phyloP scores from a whole-genome alignment of 2,329 filamentous ascomycete genomes.

The Intubia oerlemansii region DNA sequence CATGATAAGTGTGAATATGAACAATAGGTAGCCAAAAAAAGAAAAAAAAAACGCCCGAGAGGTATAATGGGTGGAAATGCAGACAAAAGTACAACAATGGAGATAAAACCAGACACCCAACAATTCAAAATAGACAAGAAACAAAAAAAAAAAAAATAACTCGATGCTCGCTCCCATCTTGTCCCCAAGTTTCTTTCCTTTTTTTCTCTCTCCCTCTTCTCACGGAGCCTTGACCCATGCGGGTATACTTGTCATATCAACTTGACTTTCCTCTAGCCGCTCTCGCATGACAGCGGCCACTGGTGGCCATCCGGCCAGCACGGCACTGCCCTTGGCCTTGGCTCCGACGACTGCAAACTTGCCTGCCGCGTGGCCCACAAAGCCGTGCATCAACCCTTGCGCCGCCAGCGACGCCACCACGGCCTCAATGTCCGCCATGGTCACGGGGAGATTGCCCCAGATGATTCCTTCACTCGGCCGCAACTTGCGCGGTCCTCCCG shows the following conservation, averaged over 20 bases:
- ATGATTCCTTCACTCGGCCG: conserved; percentile 36
- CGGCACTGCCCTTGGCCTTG: conserved; percentile 38
- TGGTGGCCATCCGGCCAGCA: conserved; percentile 54
- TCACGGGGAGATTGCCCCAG: conserved; percentile 39
- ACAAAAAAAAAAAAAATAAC: neutral
- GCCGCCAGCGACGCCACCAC: conserved; percentile 56
- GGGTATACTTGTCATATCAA: conserved; percentile 22
- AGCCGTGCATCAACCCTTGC: conserved; percentile 66
- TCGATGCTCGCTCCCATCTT: too few relatives aligned
- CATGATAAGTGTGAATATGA: too few relatives aligned
- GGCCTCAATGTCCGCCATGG: conserved; percentile 49
- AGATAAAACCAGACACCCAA: too few relatives aligned
- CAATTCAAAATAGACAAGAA: conserved; percentile 3
- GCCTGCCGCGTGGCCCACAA: conserved; percentile 54
- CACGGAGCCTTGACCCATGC: conserved; percentile 13
- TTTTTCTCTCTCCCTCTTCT: too few relatives aligned
- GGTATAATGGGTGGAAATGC: too few relatives aligned
- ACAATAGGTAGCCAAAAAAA: too few relatives aligned
- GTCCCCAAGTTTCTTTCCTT: too few relatives aligned
- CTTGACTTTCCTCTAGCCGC: conserved; percentile 35
- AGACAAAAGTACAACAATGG: too few relatives aligned
- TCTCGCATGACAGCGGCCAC: conserved; percentile 48
- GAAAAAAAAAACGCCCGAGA: too few relatives aligned
- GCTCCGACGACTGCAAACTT: conserved; percentile 70
- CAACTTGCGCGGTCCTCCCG: conserved; percentile 24